Base-by-base conservation (phyloP, 306 rosid genomes). In the Fragaria ananassa region DNA sequence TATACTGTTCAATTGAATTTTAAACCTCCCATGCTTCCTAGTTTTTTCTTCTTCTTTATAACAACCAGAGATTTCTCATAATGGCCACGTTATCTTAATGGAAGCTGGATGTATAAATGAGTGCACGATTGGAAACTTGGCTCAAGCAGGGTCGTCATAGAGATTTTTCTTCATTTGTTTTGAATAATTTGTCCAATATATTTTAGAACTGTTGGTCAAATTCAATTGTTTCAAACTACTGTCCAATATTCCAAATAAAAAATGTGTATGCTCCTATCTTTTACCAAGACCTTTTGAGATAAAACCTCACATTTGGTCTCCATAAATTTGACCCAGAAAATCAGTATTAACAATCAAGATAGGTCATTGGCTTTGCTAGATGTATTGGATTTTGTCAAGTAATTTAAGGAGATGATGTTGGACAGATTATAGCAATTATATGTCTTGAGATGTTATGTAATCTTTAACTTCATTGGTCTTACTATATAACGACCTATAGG, bases 1-100 rank as follows among this genome's bases (percentile, higher is more conserved):
- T 4, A 6, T 27, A 7, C 29, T 11, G 3, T 25, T 25, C 19
- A 60, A 11, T 56, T 21, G 13, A 56, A 21, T 56, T 58, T 23
- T 4, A 57, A 58, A 25, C 65, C 34, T 25, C 18, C 5, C 8
- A 27, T 29, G 41, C 61, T 29, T 49, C 44, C 2, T 10, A 1
- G 21, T 70, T 70, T 61, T 70, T 70, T 61, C n/a, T 50, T 71
- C 44, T 11, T 71, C 34, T 70, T 70, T 70, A 47, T 46, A 27
- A 27, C 25, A 34, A 47, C 45, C 10, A 27, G 42, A 70, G 42
- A 47, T 15, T 27, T 47, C 44, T 27, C 74, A 27, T 9, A 27
- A 69, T 42, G 25, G 10, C 11, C 21, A 13, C 47, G 13, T 9
- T 49, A 29, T 47, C 44, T 29, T 17, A 18, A 9, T 27, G 1